Evolutionary conservation across 108 stramenopile species (phyloP).

Genomic region (Phaeodactylum tricornutum): DNA sequence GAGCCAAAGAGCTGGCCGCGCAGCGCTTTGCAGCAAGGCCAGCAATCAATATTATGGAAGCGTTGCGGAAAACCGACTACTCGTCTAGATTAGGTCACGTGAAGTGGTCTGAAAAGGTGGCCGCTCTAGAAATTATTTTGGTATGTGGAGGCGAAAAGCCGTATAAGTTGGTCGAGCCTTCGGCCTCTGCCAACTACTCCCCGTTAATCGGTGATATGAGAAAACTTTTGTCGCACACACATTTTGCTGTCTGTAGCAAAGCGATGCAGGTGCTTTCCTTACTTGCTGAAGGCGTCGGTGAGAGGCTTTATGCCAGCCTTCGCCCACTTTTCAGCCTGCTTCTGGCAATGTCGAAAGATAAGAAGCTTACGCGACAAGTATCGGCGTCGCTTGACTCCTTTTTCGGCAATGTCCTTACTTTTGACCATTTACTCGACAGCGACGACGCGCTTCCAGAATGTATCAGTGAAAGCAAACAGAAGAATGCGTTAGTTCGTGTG

Average conservation of each 20-base stretch:
- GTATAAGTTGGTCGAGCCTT: conserved; percentile 58
- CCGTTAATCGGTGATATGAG: conserved; percentile 66
- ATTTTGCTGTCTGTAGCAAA: conserved; percentile 75
- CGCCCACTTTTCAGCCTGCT: conserved; percentile 50
- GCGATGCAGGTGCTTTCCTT: conserved; percentile 60
- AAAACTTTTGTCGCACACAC: conserved; percentile 61
- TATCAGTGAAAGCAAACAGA: conserved; percentile 60
- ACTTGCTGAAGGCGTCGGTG: conserved; percentile 81
- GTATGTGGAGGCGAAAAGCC: conserved; percentile 75
- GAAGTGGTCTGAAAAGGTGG: conserved; percentile 84
- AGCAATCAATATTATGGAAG: conserved; percentile 59
- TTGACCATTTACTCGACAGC: conserved; percentile 64
- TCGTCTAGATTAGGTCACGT: conserved; percentile 37
- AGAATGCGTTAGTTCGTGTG: conserved; percentile 65
- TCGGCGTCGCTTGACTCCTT: conserved; percentile 52
- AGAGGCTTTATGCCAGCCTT: conserved; percentile 57
- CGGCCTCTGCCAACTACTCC: conserved; percentile 47
- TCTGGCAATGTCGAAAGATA: conserved; percentile 66
- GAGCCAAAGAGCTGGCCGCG: conserved; percentile 46
- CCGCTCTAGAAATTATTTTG: conserved; percentile 60
- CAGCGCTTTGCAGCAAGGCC: conserved; percentile 47
- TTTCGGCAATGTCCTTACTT: conserved; percentile 70
- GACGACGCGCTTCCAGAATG: conserved; percentile 49
- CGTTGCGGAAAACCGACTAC: conserved; percentile 55
- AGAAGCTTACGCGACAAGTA: conserved; percentile 63